phyloP scores from a whole-genome alignment of 75 land plant species.

The Sequoia sempervirens region DNA sequence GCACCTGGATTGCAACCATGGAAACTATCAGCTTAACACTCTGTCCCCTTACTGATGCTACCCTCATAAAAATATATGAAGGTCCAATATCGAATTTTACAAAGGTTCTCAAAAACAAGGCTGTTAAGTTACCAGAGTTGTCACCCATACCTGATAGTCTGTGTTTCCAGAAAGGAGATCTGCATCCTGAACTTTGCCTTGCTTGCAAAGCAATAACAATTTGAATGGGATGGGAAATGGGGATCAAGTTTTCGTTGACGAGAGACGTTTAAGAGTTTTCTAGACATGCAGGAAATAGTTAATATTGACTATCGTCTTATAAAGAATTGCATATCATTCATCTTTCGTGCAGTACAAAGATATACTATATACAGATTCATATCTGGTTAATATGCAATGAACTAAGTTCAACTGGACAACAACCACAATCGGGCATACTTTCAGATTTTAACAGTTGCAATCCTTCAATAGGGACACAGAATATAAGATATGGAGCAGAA shows the following conservation, averaged over 20 bases:
- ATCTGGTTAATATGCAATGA: neutral
- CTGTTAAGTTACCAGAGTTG: slow-evolving; percentile 43
- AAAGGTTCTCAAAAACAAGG: slow-evolving; percentile 25
- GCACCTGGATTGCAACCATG: too few species aligned
- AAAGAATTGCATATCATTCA: neutral
- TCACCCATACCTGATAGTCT: slow-evolving; percentile 29
- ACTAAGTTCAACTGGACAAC: neutral
- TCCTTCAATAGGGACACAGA: neutral
- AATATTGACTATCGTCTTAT: neutral
- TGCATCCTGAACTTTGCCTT: slow-evolving; percentile 24
- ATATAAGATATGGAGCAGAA: neutral
- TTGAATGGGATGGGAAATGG: neutral
- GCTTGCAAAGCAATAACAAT: too few species aligned
- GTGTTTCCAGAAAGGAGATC: slow-evolving; percentile 50
- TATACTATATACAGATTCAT: neutral
- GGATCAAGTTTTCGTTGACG: neutral
- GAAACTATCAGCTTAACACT: neutral
- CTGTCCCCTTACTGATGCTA: neutral
- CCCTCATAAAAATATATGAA: neutral
- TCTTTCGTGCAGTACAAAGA: neutral
- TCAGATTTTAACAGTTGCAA: neutral
- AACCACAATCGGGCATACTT: neutral
- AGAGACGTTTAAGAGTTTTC: neutral
- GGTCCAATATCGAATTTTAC: neutral
- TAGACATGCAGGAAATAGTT: neutral